Conservation (phyloP, 164 flowering plant genomes). For the Annona squamosa region DNA sequence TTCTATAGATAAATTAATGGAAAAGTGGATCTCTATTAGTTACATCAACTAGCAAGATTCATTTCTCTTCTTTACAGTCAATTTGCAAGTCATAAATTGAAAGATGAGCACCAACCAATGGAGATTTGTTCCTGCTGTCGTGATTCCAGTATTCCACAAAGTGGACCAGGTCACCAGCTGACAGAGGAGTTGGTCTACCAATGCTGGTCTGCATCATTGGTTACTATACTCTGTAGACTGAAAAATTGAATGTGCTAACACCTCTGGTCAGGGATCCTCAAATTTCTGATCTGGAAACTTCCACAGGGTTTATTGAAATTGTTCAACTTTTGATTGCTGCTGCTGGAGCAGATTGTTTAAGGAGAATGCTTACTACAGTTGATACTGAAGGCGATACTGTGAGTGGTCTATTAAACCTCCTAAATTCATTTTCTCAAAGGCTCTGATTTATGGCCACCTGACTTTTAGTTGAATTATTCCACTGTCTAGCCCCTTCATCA, state of each 20-base stretch:
- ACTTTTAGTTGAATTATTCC: background rate
- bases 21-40: no score
- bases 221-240: background rate
- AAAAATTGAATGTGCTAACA: background rate
- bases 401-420: slow-evolving; percentile 20
- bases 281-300: background rate
- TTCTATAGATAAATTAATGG: no score
- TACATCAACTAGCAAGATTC: background rate
- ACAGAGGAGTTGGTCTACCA: background rate
- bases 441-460: background rate
- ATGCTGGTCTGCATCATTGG: background rate
- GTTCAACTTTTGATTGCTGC: slow-evolving; percentile 54
- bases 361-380: slow-evolving; percentile 61
- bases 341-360: slow-evolving; percentile 29
- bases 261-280: background rate
- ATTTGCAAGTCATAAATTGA: no score
- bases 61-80: background rate
- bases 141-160: no score
- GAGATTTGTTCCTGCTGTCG: background rate
- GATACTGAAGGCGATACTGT: slow-evolving; percentile 90
- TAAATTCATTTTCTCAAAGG: background rate
- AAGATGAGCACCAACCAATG: background rate
- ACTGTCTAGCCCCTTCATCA: slow-evolving; percentile 78
- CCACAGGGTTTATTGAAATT: slow-evolving; percentile 66
- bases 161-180: background rate